Conservation (phyloP, 1,284 basidiomycete genomes). For the Sanghuangporus weigelae region DNA sequence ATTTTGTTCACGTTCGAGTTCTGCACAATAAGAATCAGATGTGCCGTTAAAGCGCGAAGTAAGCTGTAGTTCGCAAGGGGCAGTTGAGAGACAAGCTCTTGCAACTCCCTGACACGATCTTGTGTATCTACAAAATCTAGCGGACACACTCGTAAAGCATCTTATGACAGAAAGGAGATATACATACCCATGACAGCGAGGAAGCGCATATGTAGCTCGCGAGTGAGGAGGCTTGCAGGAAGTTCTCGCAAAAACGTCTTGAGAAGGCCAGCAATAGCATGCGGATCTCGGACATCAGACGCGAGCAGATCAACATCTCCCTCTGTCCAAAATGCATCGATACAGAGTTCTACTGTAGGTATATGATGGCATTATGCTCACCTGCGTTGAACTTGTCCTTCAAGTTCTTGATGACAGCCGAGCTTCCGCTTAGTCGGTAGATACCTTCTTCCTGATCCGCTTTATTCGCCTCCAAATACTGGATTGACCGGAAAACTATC, state of each 20-base stretch:
- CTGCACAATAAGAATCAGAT: conserved; percentile 92
- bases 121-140: conserved; percentile 83
- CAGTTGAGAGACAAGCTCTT: conserved; percentile 79
- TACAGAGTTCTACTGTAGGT: neutral
- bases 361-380: conserved; percentile 29
- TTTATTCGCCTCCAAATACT: conserved; percentile 85
- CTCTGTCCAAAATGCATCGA: conserved; percentile 44
- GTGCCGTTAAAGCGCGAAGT: conserved; percentile 89
- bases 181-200: conserved; percentile 84
- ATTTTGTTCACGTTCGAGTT: conserved; percentile 93
- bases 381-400: conserved; percentile 91
- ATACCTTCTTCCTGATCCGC: conserved; percentile 98
- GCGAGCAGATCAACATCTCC: conserved; percentile 87
- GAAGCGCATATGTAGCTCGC: conserved; percentile 84
- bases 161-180: conserved; percentile 12
- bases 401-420: conserved; percentile 89
- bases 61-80: conserved; percentile 93
- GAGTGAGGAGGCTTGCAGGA: conserved; percentile 87
- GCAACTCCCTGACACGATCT: conserved; percentile 85
- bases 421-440: conserved; percentile 90
- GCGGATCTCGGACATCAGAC: conserved; percentile 92
- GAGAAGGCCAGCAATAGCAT: conserved; percentile 89
- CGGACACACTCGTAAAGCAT: conserved; percentile 10
- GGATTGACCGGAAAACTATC: conserved; percentile 90
- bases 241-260: conserved; percentile 90